Percentiles rank a stretch among this genome's conserved stretches.
phyloP scores from a whole-genome alignment of 495 filamentous ascomycete species.

The Penicillium soppii region DNA sequence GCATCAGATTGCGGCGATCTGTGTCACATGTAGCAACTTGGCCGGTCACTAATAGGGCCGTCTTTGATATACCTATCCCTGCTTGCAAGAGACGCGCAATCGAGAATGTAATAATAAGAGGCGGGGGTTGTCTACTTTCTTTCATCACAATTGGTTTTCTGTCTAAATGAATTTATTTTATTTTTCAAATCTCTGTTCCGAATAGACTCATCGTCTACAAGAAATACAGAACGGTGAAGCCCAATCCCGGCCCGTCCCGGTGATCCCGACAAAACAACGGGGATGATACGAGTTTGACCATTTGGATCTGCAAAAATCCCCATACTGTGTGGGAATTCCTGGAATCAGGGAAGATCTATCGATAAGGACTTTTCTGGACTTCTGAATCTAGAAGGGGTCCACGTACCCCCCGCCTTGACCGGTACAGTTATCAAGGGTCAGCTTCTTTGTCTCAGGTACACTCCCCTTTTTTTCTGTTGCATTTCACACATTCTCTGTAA shows the following conservation, averaged over 20 bases:
- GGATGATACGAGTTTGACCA: conserved; percentile 10
- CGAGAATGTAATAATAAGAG: conserved; percentile 4
- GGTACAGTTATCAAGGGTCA: neutral
- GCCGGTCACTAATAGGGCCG: conserved; percentile 1
- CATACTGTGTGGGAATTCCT: no score
- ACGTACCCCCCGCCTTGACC: neutral
- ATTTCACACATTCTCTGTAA: neutral
- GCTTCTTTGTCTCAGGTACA: neutral
- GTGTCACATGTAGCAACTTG: neutral
- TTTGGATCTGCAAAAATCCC: no score
- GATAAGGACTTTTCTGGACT: neutral
- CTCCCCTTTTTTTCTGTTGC: neutral
- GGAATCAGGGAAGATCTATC: neutral
- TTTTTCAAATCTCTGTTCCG: neutral
- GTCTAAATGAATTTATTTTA: neutral
- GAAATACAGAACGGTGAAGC: neutral
- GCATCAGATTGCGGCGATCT: neutral
- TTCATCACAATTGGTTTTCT: neutral
- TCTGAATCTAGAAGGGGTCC: neutral
- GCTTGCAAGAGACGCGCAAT: conserved; percentile 11
- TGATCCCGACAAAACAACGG: conserved; percentile 4
- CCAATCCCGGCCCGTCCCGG: conserved; percentile 21
- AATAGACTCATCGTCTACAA: neutral
- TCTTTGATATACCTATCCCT: conserved; percentile 1
- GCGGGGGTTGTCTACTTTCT: neutral